Conservation (phyloP, 805 yeast genomes). For the Candida khao-thaluensis region DNA sequence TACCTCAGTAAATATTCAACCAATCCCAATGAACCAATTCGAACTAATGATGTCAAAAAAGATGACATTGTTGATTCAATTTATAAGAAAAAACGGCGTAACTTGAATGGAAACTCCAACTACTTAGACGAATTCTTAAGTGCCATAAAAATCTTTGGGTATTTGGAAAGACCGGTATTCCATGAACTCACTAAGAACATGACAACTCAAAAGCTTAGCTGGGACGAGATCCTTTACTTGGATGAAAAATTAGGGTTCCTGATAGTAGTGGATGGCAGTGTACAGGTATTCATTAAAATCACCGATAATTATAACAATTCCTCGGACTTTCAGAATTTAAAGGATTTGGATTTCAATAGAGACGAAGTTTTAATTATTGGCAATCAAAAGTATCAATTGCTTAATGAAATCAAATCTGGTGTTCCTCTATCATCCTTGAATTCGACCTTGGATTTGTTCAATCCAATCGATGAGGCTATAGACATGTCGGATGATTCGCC, state of each 20-base stretch:
- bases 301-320: conserved; percentile 17
- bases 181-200: conserved; percentile 89
- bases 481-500: conserved; percentile 1
- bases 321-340: conserved; percentile 14
- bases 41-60: conserved; percentile 15
- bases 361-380: conserved; percentile 50
- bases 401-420: conserved; percentile 81
- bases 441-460: conserved; percentile 74
- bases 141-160: conserved; percentile 93
- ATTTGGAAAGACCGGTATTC: conserved; percentile 84
- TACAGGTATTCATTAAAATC: conserved; percentile 71
- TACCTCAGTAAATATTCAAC: conserved; percentile 62
- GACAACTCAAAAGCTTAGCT: conserved; percentile 80
- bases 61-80: conserved; percentile 17
- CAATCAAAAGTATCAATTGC: conserved; percentile 63
- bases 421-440: conserved; percentile 81
- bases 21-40: conserved; percentile 5
- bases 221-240: conserved; percentile 72
- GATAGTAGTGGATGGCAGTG: conserved; percentile 87
- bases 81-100: conserved; percentile 27
- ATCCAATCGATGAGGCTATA: conserved; percentile 10
- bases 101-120: conserved; percentile 49
- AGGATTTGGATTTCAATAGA: conserved; percentile 30
- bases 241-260: conserved; percentile 82
- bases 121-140: conserved; percentile 86